Evolutionary conservation across 1,284 basidiomycete species (phyloP), one percentile per base, ranked within the genome.

Genomic region (Pseudozyma hubeiensis): DNA sequence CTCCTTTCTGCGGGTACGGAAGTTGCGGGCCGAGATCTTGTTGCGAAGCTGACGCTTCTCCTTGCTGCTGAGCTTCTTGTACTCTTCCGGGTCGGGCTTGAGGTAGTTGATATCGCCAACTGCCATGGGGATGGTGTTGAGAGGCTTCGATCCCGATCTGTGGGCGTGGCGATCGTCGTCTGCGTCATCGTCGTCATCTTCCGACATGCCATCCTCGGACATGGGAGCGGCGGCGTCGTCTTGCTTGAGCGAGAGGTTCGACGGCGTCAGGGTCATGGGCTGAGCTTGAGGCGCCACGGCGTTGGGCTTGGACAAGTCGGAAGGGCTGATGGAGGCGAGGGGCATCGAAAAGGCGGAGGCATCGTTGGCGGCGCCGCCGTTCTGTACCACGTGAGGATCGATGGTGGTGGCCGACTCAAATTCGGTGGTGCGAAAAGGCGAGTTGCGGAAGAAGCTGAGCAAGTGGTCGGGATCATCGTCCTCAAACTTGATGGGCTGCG

Each of bases 31-130:
- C 76, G 91, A 92, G 71, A 98, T 95, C 90, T 98, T 98, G 87
- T 98, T 98, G 62, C 96, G 87, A 41, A 98, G 87, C 85, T 98
- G 96, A 16, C 96, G 87, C 86, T 98, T 98, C 86, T 98, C 95
- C 86, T 97, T 98, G 83, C 90, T 92, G 17, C 90, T 90, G 88
- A 99, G 92, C 86, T 94, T 97, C 85, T 93, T 91, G 87, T 97
- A 97, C 78, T 96, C 94, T 78, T 97, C 94, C 0, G 94, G 91
- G 16, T 90, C 89, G 1, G 92, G 92, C 59, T 77, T 78, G 54
- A 77, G 78, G 45, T 77, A 67, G 55, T 77, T 76, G 59, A 65
- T 61, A 19, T 71, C 55, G 31, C 72, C 72, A 2, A 75, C 67
- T 8, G 60, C 60, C 64, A 63, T 71, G 19, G 57, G 64, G 52